Base-by-base conservation (phyloP, 2,329 filamentous ascomycete genomes). In the Diplodia scrobiculata region DNA sequence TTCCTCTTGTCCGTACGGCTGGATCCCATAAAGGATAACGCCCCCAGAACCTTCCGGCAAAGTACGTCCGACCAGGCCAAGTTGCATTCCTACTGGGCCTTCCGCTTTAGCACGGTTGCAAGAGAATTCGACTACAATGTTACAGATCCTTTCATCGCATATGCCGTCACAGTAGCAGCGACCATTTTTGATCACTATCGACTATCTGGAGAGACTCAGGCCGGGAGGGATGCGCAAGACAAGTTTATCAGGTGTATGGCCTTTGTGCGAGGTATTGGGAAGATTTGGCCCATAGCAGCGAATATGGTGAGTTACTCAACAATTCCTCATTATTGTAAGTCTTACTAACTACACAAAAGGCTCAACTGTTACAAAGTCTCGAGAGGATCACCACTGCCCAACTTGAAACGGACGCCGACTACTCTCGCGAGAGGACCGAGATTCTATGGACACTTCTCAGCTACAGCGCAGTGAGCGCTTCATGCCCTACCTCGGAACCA, bases 161-260 rank as follows among this genome's bases (percentile, higher is more conserved):
- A 84, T 41, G 82, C 82, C 59, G 82, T 81, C 2, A 82, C 81
- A 0, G 79, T 84, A 2, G 80, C 84, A 3, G 83, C 83, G 0
- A 85, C 83, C 1, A 84, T 85, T 34, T 83, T 83, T 68, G 70
- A 84, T 2, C 83, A 85, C 68, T 79, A 84, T 32, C 84, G 82
- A 66, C 84, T 84, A 19, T 82, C 83, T 13, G 75, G 76, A 62
- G 73, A 80, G 45, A 36, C 68, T 6, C 69, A 70, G 1, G 76
- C 79, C 38, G 73, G 79, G 45, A 72, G 77, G 55, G 74, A 79
- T 63, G 82, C 82, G 67, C 74, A 79, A 25, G 76, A 78, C 13
- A 75, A 76, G 32, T 83, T 82, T 64, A 74, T 74, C 29, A 81
- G 78, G 67, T 83, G 81, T 67, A 72, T 83, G 47, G 72, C 71